Percentiles rank a stretch among this genome's conserved stretches.
These are phyloP conservation scores for Escallonia rubra DNA, from an alignment of 129 eudicot species.

Conservation along the genomic window DNA sequence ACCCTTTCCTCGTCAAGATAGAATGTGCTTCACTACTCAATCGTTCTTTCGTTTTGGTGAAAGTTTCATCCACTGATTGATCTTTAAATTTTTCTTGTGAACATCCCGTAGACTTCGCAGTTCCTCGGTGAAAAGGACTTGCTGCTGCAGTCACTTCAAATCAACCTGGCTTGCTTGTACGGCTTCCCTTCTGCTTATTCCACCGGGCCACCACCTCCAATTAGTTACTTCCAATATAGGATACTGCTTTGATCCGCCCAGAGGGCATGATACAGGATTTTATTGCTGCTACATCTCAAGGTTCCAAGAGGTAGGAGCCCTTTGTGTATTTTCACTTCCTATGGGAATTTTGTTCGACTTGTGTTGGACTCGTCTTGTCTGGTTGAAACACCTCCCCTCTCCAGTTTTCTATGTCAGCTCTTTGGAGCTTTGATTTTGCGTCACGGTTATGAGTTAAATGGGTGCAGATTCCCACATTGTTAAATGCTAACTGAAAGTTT, in stretches of 20 bases:
- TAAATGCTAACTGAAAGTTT: too few relatives aligned
- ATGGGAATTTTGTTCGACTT: too few relatives aligned
- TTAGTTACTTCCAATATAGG: too few relatives aligned
- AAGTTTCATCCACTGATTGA: slow-evolving; percentile 21
- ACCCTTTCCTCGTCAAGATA: background rate
- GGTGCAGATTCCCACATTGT: too few relatives aligned
- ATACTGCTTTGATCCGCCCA: too few relatives aligned
- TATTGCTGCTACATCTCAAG: background rate
- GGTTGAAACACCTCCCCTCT: too few relatives aligned
- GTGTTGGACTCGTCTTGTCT: too few relatives aligned
- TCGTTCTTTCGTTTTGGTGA: background rate
- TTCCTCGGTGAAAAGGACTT: slow-evolving; percentile 58
- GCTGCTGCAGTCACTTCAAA: slow-evolving; percentile 17
- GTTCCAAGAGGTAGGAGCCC: background rate
- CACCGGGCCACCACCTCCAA: background rate
- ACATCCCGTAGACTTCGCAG: slow-evolving; percentile 49
- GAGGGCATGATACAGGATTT: too few relatives aligned
- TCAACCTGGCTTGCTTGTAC: slow-evolving; percentile 15
- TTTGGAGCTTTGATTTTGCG: too few relatives aligned
- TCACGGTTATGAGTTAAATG: too few relatives aligned
- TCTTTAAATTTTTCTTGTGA: slow-evolving; percentile 4
- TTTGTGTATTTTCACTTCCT: background rate
- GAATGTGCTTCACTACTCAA: background rate
- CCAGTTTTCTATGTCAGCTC: too few relatives aligned
- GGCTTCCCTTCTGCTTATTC: slow-evolving; percentile 13